A percentile compares a stretch with the other conserved stretches of the same genome.
Conservation (phyloP, 768 basidiomycete genomes). For the Xanthoconium stramineum region DNA sequence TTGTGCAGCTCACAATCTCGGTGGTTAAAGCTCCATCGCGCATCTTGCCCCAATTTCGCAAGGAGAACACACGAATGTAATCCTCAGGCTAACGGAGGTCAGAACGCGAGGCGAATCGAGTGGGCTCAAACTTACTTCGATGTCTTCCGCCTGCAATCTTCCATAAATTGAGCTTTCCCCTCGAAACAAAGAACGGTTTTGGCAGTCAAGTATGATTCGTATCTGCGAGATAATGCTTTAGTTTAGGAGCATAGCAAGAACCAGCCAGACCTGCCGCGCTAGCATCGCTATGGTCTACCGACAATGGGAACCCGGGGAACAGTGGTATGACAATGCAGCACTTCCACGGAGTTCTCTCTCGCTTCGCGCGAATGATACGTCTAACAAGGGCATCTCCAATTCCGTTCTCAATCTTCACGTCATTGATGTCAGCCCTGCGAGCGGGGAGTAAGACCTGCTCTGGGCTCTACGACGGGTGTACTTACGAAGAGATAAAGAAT, state of each 20-base stretch:
- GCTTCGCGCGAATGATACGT: conserved; percentile 85
- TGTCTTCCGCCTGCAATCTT: conserved; percentile 78
- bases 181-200: conserved; percentile 83
- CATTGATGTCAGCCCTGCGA: conserved; percentile 79
- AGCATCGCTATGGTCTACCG: conserved; percentile 90
- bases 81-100: conserved; percentile 71
- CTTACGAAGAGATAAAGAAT: conserved; percentile 87
- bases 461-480: not conserved
- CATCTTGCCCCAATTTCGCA: conserved; percentile 93
- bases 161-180: conserved; percentile 92
- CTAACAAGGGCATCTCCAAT: conserved; percentile 94
- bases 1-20: conserved; percentile 60
- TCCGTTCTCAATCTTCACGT: conserved; percentile 83
- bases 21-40: conserved; percentile 80
- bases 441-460: not conserved
- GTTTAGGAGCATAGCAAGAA: not conserved
- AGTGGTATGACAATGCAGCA: conserved; percentile 92
- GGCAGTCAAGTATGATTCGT: conserved; percentile 93
- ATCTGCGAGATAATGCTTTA: conserved; percentile 45
- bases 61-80: conserved; percentile 85
- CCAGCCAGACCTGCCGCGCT: conserved; percentile 62
- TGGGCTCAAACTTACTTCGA: conserved; percentile 55
- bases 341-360: conserved; percentile 79
- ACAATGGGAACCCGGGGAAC: conserved; percentile 89
- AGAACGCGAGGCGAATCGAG: not conserved